Evolutionary conservation across 805 yeast species (phyloP), one percentile per base, ranked within the genome.

Genomic region (Hanseniaspora meyeri): DNA sequence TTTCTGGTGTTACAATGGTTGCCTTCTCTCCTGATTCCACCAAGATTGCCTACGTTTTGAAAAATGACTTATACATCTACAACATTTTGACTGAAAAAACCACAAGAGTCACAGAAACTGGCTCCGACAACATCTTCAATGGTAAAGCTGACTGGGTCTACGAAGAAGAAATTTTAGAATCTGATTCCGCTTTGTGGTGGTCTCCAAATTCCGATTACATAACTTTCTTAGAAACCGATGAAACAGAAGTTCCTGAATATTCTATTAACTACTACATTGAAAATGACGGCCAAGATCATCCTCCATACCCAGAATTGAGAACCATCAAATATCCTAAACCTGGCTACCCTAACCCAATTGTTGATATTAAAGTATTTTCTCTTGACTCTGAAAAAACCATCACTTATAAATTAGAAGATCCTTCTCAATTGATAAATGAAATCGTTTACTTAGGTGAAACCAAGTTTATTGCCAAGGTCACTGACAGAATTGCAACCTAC

Each of bases 61-160:
- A 83, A 12, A 83, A 85, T 68, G 81, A 88, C 64, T 75, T 89
- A n/a, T 88, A 73, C 64, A 62, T 85, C 9, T 77, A 76, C 56
- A 74, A 78, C 38, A 58, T 71, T 1, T 48, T 53, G 4, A 45
- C 65, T 59, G 57, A 60, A 38, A 19, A 66, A 19, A 60, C 70
- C 0, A 70, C 63, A 5, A 82, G 80, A 60, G 69, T 86, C 14
- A 85, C 96, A 0, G 59, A 59, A 43, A 93, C 85, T 63, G 95
- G 95, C 16, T 81, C 82, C 37, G 75, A 73, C 1, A 75, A 79
- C 60, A 73, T 87, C 8, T 87, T 88, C 69, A 85, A 89, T 65
- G 96, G 96, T 2, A 82, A 83, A 59, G 95, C 96, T 0, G 96
- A 88, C 65, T 88, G 96, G 96, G 95, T 87, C 8, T 88, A 88